Conservation (phyloP, 2,329 filamentous ascomycete species). For the Tympanopsis confertula region DNA sequence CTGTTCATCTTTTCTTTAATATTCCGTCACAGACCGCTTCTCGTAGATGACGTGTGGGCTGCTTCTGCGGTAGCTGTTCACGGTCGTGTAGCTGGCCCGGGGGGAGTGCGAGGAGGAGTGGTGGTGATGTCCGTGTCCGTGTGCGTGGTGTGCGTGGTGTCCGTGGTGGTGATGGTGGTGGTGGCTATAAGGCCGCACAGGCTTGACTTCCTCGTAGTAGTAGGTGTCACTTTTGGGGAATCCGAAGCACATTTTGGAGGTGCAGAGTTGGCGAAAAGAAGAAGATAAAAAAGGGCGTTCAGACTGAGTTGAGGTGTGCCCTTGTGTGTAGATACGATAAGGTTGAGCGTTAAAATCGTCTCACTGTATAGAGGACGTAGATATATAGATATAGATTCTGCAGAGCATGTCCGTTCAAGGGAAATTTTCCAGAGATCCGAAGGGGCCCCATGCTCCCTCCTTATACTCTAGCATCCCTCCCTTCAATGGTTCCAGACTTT, state of each 20-base stretch:
- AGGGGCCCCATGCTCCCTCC: too few species aligned
- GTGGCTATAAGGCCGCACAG: constrained; percentile 24
- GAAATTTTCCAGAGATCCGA: too few species aligned
- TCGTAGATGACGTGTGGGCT: constrained; percentile 27
- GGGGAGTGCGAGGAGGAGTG: constrained; percentile 5
- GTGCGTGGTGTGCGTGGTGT: constrained; percentile 21
- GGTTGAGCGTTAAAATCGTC: too few species aligned
- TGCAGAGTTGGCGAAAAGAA: constrained; percentile 5
- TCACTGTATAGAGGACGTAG: too few species aligned
- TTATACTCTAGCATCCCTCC: too few species aligned
- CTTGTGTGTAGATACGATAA: too few species aligned
- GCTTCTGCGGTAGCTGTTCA: constrained; percentile 13
- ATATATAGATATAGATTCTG: too few species aligned
- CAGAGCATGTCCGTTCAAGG: too few species aligned
- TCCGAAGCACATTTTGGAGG: constrained; percentile 36
- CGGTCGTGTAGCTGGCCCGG: constrained; percentile 26
- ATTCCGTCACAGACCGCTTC: constrained; percentile 13
- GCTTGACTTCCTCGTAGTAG: constrained; percentile 41
- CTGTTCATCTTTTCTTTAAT: neutral
- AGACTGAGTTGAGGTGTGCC: too few species aligned
- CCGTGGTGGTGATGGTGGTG: constrained; percentile 20
- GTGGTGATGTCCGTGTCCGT: constrained; percentile 10
- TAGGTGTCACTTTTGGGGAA: constrained; percentile 33
- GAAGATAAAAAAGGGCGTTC: constrained; percentile 6
- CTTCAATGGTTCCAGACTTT: too few species aligned